Evolutionary conservation across 2,329 filamentous ascomycete species (phyloP).

Genomic region (Xylariales sp.): DNA sequence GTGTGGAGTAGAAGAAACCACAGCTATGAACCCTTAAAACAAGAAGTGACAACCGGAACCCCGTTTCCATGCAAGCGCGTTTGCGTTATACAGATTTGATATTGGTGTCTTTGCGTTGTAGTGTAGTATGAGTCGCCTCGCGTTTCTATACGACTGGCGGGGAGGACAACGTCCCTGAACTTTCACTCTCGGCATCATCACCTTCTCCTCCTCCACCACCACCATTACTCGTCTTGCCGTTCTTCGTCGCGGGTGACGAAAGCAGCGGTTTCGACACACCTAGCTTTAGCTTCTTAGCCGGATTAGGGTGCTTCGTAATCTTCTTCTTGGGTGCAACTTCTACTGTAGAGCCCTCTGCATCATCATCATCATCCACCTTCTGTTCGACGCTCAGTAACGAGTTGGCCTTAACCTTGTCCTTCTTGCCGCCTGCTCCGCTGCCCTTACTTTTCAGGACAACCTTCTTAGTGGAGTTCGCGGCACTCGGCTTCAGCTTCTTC

Average conservation of each 20-base stretch:
- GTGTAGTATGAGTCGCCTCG: background rate
- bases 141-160: slow-evolving; percentile 35
- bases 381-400: slow-evolving; percentile 48
- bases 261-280: slow-evolving; percentile 40
- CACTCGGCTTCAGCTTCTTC: slow-evolving; percentile 50
- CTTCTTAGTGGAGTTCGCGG: slow-evolving; percentile 42
- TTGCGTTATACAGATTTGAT: background rate
- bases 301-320: slow-evolving; percentile 34
- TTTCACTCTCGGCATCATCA: slow-evolving; percentile 50
- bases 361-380: slow-evolving; percentile 31
- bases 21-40: background rate
- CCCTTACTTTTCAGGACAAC: slow-evolving; percentile 51
- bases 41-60: background rate
- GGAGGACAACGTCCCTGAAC: slow-evolving; percentile 52
- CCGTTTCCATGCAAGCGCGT: background rate
- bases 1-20: background rate
- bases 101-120: background rate
- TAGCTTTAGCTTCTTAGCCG: slow-evolving; percentile 41
- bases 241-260: slow-evolving; percentile 45
- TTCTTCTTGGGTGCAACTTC: slow-evolving; percentile 40
- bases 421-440: slow-evolving; percentile 35
- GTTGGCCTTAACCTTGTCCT: slow-evolving; percentile 49
- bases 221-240: slow-evolving; percentile 29
- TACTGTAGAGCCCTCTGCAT: slow-evolving; percentile 32
- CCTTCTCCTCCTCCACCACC: slow-evolving; percentile 14